Base-by-base conservation (phyloP, 371 early-diverging fungal genomes). In the Gilbertella persicaria region DNA sequence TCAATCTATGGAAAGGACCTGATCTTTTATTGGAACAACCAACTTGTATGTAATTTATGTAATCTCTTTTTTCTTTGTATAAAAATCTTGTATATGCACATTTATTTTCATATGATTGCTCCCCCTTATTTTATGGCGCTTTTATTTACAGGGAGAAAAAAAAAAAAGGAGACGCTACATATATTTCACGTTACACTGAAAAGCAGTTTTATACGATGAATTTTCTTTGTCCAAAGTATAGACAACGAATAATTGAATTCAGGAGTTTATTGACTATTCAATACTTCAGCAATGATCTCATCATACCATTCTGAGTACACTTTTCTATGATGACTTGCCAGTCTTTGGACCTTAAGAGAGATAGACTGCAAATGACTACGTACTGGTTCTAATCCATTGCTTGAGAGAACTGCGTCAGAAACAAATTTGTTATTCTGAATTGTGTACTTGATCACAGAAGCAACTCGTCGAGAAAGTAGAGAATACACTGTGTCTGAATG, bases 271-370 rank as follows among this genome's bases (percentile, higher is more conserved):
- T 33, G 33, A 41, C 20, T 42, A 24, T 23, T 24, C 30, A 58
- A 26, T 17, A 61, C 58, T 14, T 65, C 61, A 0, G 16, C 24
- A 25, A 80, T 74, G 23, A 88, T 79, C 12, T 64, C 73, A 62
- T 85, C 79, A 54, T 92, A 92, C 73, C 81, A 81, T 30, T 54
- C 26, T 1, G 78, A 75, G 69, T 87, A 84, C 1, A 90, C 90
- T 50, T 81, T 78, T 45, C 84, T 75, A 63, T 91, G 85, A 60
- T 90, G 86, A 19, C 70, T 62, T 5, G 73, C 82, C 45, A 91
- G 65, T 10, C 64, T 37, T 13, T 53, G 60, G 17, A 91, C 54
- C 16, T 75, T 68, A 2, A 48, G 35, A 21, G 79, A 69, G 3
- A 87, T 69, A 10, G 53, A 57, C 54, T 83, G 76, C 43, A 89